Evolutionary conservation across 78 protist genomes (phyloP).

Genomic region (Creolimax fragrantissima): DNA sequence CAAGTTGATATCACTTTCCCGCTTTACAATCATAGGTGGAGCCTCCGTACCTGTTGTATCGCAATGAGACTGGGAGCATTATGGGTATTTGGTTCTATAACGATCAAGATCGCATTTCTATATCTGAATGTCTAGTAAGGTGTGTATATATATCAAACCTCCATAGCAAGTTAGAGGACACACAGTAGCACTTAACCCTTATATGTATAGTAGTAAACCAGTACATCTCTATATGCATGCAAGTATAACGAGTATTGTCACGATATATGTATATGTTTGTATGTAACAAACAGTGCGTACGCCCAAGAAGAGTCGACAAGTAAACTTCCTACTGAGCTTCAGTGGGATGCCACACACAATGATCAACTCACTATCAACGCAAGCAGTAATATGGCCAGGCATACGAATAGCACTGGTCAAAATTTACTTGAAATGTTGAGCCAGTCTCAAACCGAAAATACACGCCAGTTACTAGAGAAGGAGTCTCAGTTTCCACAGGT

Average conservation of each 20-base stretch:
- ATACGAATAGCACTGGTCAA: background rate
- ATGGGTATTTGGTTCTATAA: background rate
- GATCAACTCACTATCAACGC: too few species aligned
- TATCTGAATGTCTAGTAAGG: background rate
- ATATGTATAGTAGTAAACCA: too few species aligned
- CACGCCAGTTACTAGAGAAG: background rate
- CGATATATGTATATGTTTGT: too few species aligned
- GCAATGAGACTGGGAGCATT: background rate
- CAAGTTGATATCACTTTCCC: background rate
- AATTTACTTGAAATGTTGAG: background rate
- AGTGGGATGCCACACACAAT: too few species aligned
- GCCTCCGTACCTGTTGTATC: background rate
- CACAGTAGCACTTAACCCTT: too few species aligned
- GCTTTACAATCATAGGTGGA: background rate
- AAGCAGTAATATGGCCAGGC: background rate
- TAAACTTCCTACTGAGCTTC: too few species aligned
- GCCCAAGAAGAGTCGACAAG: too few species aligned
- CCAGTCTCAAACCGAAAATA: background rate
- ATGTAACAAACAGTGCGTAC: too few species aligned
- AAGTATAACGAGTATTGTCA: too few species aligned
- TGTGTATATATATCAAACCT: background rate
- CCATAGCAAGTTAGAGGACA: too few species aligned
- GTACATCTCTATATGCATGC: too few species aligned
- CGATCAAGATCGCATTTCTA: background rate
- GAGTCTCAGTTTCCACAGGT: background rate